Evolutionary conservation across 106 monocot genomes (phyloP).

Genomic region (Hemerocallis citrina): DNA sequence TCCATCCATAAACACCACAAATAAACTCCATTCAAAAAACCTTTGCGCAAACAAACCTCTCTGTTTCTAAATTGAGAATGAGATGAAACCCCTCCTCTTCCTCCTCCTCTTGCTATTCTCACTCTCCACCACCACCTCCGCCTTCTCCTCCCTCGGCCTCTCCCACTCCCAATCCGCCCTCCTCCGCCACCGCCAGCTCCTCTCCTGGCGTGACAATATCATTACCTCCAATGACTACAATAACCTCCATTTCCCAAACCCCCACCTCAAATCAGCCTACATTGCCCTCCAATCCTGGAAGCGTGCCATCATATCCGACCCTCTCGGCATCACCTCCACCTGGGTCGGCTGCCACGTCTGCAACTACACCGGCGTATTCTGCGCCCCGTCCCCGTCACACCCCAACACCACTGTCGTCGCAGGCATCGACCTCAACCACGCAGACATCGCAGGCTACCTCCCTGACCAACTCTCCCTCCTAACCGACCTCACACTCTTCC

Average conservation of each 20-base stretch:
- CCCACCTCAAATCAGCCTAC: conserved; percentile 55
- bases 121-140: background rate
- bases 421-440: conserved; percentile 81
- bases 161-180: conserved; percentile 9
- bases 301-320: conserved; percentile 72
- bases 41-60: no score
- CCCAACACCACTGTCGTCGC: conserved; percentile 38
- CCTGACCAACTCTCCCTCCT: conserved; percentile 68
- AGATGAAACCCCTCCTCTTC: background rate
- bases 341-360: conserved; percentile 67
- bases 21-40: no score
- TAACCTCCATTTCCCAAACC: conserved; percentile 35
- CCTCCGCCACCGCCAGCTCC: conserved; percentile 52
- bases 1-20: no score
- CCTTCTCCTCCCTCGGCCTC: conserved; percentile 5
- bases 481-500: conserved; percentile 58
- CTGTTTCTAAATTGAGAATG: no score
- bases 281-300: conserved; percentile 84
- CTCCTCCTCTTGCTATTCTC: background rate
- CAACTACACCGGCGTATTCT: conserved; percentile 57
- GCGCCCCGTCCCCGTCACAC: conserved; percentile 43
- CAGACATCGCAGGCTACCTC: conserved; percentile 72
- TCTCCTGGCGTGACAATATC: conserved; percentile 34
- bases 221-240: conserved; percentile 35
- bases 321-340: conserved; percentile 41